Conservation (phyloP, 2,329 filamentous ascomycete species). For the Domatiomyces globalis region DNA sequence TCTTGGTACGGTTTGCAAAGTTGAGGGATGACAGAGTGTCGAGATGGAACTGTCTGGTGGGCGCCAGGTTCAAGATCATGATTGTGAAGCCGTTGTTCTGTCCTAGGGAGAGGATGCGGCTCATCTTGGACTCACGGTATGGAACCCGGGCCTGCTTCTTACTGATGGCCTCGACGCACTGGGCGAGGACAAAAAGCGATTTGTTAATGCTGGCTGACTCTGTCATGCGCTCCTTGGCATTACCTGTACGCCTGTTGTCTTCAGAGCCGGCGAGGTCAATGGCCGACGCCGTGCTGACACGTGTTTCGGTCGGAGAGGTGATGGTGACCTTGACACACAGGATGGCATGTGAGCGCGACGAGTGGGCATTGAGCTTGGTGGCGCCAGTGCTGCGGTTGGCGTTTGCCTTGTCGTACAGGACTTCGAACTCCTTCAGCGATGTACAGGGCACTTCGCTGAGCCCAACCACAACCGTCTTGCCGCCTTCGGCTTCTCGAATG, state of each 20-base stretch:
- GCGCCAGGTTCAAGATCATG: conserved; percentile 91
- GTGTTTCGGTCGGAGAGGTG: conserved; percentile 51
- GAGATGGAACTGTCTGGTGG: conserved; percentile 80
- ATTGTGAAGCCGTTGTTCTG: conserved; percentile 92
- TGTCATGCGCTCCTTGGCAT: conserved; percentile 80
- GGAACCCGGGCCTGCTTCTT: conserved; percentile 63
- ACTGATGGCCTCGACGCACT: conserved; percentile 90
- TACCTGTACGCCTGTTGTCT: conserved; percentile 87
- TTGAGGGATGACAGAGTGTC: conserved; percentile 90
- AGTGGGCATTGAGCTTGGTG: conserved; percentile 82
- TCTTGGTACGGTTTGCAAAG: conserved; percentile 87
- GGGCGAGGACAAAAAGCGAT: conserved; percentile 81
- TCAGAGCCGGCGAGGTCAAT: conserved; percentile 94
- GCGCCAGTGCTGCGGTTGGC: conserved; percentile 77
- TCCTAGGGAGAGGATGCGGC: conserved; percentile 74
- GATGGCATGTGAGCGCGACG: conserved; percentile 78
- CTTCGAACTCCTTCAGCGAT: conserved; percentile 79
- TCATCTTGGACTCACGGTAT: conserved; percentile 95
- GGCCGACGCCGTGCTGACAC: conserved; percentile 73
- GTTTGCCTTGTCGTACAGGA: conserved; percentile 81
- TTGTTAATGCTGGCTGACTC: conserved; percentile 98
- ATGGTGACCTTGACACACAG: conserved; percentile 80
- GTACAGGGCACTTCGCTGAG: conserved; percentile 69
- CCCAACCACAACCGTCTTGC: conserved; percentile 75
- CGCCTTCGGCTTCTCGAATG: conserved; percentile 62